Conservation (phyloP, 2,329 filamentous ascomycete species). For the Aspergillus japonicus region DNA sequence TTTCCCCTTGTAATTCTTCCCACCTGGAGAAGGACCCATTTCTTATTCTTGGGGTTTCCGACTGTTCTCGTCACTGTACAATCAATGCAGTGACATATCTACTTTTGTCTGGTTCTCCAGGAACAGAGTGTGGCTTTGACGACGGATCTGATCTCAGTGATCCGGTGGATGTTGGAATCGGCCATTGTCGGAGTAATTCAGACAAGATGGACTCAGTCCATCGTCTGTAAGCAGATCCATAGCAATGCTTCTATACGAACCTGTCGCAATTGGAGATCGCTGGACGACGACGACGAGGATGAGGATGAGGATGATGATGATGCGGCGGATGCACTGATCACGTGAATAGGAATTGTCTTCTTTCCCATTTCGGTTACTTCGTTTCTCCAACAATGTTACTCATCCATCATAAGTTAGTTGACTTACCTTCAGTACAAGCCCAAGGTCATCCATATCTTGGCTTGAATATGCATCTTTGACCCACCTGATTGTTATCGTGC, state of each 20-base stretch:
- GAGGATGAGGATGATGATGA: neutral
- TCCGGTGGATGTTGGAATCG: neutral
- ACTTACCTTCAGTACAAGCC: no score
- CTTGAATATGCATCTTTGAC: no score
- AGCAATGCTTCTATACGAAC: neutral
- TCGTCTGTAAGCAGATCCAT: neutral
- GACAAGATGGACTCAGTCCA: neutral
- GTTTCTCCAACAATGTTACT: neutral
- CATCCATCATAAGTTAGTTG: no score
- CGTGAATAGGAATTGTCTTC: neutral
- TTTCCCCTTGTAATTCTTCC: neutral
- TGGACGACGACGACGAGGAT: neutral
- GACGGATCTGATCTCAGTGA: neutral
- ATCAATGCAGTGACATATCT: neutral
- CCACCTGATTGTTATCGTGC: no score
- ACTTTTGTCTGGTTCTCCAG: neutral
- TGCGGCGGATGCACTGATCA: neutral
- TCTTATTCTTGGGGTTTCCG: no score
- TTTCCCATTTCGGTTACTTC: neutral
- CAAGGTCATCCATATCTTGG: no score
- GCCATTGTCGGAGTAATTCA: neutral
- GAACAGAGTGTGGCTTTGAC: neutral
- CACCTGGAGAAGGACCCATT: neutral
- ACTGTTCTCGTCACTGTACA: neutral
- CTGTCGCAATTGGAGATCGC: neutral